These are phyloP conservation scores for Fusarium irregulare DNA, from an alignment of 2,329 filamentous ascomycete species.

Conservation along the genomic window DNA sequence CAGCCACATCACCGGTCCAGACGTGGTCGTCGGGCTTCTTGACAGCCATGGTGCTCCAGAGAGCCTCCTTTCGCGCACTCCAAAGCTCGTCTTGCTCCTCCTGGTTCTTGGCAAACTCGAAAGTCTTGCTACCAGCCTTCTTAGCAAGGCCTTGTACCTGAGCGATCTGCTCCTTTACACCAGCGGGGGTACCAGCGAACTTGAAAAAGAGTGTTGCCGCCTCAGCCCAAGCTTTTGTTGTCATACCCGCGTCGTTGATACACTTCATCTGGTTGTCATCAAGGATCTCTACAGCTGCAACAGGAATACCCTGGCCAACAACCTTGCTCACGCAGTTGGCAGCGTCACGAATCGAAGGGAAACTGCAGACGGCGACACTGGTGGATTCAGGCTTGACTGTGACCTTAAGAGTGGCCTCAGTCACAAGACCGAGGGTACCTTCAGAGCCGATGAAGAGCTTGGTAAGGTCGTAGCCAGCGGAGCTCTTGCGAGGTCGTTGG, in stretches of 20 bases:
- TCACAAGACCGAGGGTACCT: conserved; percentile 90
- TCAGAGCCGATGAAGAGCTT: conserved; percentile 91
- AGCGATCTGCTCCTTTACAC: conserved; percentile 82
- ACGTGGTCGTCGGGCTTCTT: conserved; percentile 75
- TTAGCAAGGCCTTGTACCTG: conserved; percentile 74
- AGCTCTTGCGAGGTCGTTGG: conserved; percentile 88
- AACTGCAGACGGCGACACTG: conserved; percentile 79
- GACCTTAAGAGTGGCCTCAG: conserved; percentile 89
- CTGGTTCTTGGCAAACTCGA: conserved; percentile 79
- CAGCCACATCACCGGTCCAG: conserved; percentile 89
- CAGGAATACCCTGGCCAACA: conserved; percentile 81
- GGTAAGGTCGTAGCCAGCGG: conserved; percentile 91
- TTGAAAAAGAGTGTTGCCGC: conserved; percentile 87
- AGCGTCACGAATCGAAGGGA: conserved; percentile 71
- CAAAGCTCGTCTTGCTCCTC: conserved; percentile 82
- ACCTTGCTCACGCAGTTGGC: conserved; percentile 84
- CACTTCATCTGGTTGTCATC: conserved; percentile 89
- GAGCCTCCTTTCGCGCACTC: conserved; percentile 84
- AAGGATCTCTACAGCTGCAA: conserved; percentile 92
- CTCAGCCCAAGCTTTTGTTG: conserved; percentile 75
- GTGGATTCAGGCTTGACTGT: conserved; percentile 83
- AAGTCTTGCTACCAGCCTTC: conserved; percentile 70
- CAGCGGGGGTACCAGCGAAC: conserved; percentile 75
- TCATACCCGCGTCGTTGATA: conserved; percentile 74
- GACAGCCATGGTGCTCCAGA: conserved; percentile 82